These are phyloP conservation scores for Fusarium transvaalense DNA, from an alignment of 2,329 filamentous ascomycete genomes.

Conservation along the genomic window DNA sequence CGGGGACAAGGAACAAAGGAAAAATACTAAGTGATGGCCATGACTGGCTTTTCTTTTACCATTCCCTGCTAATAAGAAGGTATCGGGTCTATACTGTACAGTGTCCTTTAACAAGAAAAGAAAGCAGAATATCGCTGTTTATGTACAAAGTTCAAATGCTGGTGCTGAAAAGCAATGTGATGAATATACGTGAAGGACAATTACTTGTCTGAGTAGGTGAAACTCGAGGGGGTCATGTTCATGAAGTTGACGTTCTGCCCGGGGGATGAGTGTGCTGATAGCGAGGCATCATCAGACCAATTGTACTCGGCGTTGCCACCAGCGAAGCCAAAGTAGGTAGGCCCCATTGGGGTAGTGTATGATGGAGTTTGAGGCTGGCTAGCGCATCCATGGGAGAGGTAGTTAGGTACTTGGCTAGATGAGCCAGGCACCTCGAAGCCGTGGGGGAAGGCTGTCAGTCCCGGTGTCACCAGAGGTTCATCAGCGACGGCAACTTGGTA, in stretches of 20 bases:
- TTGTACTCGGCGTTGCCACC: constrained; percentile 62
- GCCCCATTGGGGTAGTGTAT: constrained; percentile 58
- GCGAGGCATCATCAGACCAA: constrained; percentile 62
- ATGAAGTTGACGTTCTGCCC: constrained; percentile 53
- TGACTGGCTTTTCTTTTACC: constrained; percentile 17
- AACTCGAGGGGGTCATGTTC: constrained; percentile 53
- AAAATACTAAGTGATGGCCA: constrained; percentile 28
- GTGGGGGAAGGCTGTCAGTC: constrained; percentile 58
- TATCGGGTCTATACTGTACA: constrained; percentile 43
- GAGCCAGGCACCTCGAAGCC: constrained; percentile 61
- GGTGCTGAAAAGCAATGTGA: constrained; percentile 2
- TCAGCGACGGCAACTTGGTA: constrained; percentile 59
- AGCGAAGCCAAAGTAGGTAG: constrained; percentile 56
- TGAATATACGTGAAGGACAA: not conserved
- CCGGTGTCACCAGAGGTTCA: constrained; percentile 63
- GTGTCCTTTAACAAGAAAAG: constrained; percentile 16
- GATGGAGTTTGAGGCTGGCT: constrained; percentile 65
- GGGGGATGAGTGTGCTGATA: constrained; percentile 53
- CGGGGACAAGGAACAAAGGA: constrained; percentile 23
- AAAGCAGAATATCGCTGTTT: constrained; percentile 27
- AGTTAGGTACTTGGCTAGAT: constrained; percentile 59
- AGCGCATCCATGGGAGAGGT: constrained; percentile 56
- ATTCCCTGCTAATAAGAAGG: constrained; percentile 12
- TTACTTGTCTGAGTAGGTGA: constrained; percentile 45
- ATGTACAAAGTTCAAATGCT: constrained; percentile 27